These are phyloP conservation scores for Pseudomassariella vexata DNA, from an alignment of 2,329 filamentous ascomycete genomes.

Conservation along the genomic window DNA sequence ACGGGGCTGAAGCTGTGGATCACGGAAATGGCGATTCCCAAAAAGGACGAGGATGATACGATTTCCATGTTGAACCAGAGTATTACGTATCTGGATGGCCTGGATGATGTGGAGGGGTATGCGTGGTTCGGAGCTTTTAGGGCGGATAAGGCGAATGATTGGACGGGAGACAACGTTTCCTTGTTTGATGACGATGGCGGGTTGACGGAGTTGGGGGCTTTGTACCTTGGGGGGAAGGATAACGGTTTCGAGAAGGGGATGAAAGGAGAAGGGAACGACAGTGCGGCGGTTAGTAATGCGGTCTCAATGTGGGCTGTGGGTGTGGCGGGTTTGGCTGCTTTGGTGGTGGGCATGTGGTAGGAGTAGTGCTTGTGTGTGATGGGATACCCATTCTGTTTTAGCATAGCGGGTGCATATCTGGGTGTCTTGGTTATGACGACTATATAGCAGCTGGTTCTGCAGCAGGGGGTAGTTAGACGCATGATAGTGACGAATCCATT, in stretches of 20 bases:
- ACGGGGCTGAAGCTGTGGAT: slow-evolving; percentile 27
- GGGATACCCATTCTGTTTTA: too few relatives aligned
- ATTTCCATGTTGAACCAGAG: slow-evolving; percentile 34
- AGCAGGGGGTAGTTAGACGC: too few relatives aligned
- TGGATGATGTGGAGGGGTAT: slow-evolving; percentile 28
- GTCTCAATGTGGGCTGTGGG: slow-evolving; percentile 2
- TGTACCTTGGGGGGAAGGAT: slow-evolving; percentile 31
- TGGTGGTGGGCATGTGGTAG: too few relatives aligned
- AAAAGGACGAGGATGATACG: slow-evolving; percentile 26
- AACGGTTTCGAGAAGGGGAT: slow-evolving; percentile 30
- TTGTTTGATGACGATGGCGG: slow-evolving; percentile 30
- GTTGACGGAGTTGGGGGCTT: slow-evolving; percentile 30
- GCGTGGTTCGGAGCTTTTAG: slow-evolving; percentile 37
- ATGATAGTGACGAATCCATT: too few relatives aligned
- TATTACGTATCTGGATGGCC: slow-evolving; percentile 26
- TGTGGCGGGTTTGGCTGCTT: slow-evolving; percentile 1
- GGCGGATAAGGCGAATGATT: slow-evolving; percentile 29
- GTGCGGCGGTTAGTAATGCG: background rate
- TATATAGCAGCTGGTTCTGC: too few relatives aligned
- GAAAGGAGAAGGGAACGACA: slow-evolving; percentile 8
- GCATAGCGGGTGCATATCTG: too few relatives aligned
- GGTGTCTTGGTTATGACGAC: too few relatives aligned
- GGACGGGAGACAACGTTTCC: slow-evolving; percentile 31
- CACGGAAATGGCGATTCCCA: slow-evolving; percentile 33
- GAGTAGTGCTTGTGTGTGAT: too few relatives aligned